Conservation (phyloP, 23 red algal species). For the Agarophyton chilense region DNA sequence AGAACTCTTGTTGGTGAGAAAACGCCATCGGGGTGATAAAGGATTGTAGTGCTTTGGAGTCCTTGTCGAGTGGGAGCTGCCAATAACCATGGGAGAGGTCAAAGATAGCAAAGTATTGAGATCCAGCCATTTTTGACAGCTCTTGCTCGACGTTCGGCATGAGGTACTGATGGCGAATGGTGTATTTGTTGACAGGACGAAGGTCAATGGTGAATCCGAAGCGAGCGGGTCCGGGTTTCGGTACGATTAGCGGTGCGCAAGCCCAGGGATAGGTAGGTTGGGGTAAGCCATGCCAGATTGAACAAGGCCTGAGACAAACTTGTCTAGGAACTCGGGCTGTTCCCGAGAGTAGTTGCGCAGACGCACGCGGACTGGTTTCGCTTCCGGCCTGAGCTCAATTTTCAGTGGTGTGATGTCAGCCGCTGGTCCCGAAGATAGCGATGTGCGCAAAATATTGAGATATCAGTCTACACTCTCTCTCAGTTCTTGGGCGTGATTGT, state of each 20-base stretch:
- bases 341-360: not conserved
- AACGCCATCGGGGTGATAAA: not conserved
- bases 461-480: too few relatives aligned
- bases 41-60: not conserved
- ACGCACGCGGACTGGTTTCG: not conserved
- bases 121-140: not conserved
- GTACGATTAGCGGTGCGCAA: not conserved
- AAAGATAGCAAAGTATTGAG: not conserved
- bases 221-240: not conserved
- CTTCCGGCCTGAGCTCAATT: not conserved
- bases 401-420: not conserved
- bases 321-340: not conserved
- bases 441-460: not conserved
- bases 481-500: too few relatives aligned
- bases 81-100: not conserved
- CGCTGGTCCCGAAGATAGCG: not conserved
- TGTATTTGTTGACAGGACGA: not conserved
- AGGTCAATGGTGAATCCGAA: not conserved
- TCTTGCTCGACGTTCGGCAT: not conserved
- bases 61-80: not conserved
- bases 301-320: not conserved
- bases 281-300: not conserved
- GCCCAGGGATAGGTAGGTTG: not conserved
- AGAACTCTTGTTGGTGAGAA: not conserved
- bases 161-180: not conserved